Evolutionary conservation across 345 rosid genomes (phyloP), one percentile per base, ranked within the genome.

Genomic region (Murraya koenigii): DNA sequence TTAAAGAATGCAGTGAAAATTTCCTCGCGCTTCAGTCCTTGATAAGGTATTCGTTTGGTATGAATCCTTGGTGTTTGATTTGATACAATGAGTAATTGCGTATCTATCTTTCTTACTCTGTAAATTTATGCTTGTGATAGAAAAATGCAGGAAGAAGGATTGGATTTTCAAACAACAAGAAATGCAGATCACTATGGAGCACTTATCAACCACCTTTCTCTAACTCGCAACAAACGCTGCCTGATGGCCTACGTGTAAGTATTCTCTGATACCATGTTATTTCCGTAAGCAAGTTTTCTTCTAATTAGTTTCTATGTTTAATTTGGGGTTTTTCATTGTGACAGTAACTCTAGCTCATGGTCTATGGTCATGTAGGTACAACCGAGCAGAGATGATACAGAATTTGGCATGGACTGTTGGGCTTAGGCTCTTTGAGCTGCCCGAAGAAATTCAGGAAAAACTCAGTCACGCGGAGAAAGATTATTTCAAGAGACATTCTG

Each of bases 101-200:
- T 28, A 28, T n/a, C 4, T 47, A 10, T 13, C 7, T 63, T 25
- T 11, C 8, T 22, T 14, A 69, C 25, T 30, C 1, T 41, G 22
- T 22, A 3, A 8, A 35, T 28, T 32, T 38, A 25, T 49, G 14
- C 30, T 76, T 79, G 55, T 26, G 23, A 72, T 41, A 95, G 99
- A 87, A 95, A 92, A 83, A 95, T 90, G 89, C 97, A 95, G 78
- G 97, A 87, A 79, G 87, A 93, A 84, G 93, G 89, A 52, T 88
- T 95, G 82, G 95, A 94, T 84, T 91, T 90, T 49, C 89, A 79
- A 80, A 92, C 90, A 77, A 86, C 89, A 65, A 91, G 92, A 87
- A 95, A 92, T 80, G 92, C 87, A 1, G 99, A 94, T 80, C 94
- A 91, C 79, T 91, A 94, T 72, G 98, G 99, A 49, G 94, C 97